Evolutionary conservation across 2,329 filamentous ascomycete genomes (phyloP).

Genomic region (Colletotrichum nymphaeae): DNA sequence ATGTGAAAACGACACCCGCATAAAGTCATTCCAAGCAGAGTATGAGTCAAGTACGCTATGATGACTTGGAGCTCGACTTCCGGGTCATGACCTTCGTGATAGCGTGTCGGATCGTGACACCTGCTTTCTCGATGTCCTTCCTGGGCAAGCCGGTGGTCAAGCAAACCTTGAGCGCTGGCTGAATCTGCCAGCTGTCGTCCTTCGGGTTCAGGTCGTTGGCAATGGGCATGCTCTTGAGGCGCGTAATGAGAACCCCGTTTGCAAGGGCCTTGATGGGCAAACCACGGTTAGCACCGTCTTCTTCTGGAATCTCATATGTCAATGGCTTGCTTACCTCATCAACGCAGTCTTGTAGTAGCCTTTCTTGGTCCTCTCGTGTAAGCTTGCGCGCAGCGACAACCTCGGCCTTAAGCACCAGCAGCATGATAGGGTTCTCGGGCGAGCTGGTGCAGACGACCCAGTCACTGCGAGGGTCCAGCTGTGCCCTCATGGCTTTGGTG

Average conservation of each 20-base stretch:
- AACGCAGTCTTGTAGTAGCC: slow-evolving; percentile 88
- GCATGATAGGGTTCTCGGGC: slow-evolving; percentile 86
- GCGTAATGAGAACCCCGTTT: slow-evolving; percentile 90
- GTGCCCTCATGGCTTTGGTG: slow-evolving; percentile 84
- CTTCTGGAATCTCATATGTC: background rate
- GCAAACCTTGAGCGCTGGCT: slow-evolving; percentile 90
- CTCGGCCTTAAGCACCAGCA: slow-evolving; percentile 86
- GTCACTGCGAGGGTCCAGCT: slow-evolving; percentile 92
- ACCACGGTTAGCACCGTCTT: slow-evolving; percentile 12
- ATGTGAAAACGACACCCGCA: background rate
- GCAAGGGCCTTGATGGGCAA: slow-evolving; percentile 71
- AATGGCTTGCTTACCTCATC: slow-evolving; percentile 81
- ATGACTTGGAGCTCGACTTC: slow-evolving; percentile 59
- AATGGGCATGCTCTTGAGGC: slow-evolving; percentile 83
- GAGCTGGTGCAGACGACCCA: slow-evolving; percentile 88
- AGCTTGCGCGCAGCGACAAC: slow-evolving; percentile 78
- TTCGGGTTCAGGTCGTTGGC: slow-evolving; percentile 71
- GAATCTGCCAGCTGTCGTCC: slow-evolving; percentile 76
- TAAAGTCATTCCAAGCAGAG: slow-evolving; percentile 35
- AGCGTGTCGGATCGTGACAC: slow-evolving; percentile 86
- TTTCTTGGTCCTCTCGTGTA: slow-evolving; percentile 81
- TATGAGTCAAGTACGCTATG: background rate
- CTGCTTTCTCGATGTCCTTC: slow-evolving; percentile 97
- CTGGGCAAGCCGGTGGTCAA: slow-evolving; percentile 87
- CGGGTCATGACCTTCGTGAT: slow-evolving; percentile 90